phyloP scores from a whole-genome alignment of 1,139 yeast species.

The Geotrichum citri-aurantii region DNA sequence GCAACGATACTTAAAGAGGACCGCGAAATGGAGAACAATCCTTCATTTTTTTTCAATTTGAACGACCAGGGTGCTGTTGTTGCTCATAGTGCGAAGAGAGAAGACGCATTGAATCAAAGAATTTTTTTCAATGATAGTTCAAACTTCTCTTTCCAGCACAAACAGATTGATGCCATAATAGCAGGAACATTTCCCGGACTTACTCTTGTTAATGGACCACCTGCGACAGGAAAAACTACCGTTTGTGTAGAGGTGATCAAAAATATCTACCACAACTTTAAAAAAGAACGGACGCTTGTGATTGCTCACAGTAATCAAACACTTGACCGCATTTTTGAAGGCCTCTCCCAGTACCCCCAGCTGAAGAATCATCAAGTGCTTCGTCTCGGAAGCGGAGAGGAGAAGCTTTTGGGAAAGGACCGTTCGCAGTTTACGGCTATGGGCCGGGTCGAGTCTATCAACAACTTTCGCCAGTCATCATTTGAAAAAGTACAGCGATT shows the following conservation, averaged over 20 bases:
- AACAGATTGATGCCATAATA: conserved; percentile 37
- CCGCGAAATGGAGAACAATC: neutral
- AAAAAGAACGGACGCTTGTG: conserved; percentile 37
- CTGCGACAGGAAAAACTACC: conserved; percentile 45
- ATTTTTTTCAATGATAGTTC: neutral
- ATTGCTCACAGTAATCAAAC: conserved; percentile 32
- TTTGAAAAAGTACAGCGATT: neutral
- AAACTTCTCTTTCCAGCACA: neutral
- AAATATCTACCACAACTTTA: conserved; percentile 30
- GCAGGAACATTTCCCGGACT: conserved; percentile 28
- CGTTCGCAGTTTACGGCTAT: conserved; percentile 1
- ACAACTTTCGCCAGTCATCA: neutral
- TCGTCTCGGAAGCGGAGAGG: conserved; percentile 28
- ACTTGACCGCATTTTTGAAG: conserved; percentile 26
- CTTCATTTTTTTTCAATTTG: neutral
- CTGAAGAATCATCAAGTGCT: conserved; percentile 28
- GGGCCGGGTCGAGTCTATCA: neutral
- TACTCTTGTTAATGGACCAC: conserved; percentile 35
- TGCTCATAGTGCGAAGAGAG: neutral
- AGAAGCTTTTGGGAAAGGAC: conserved; percentile 12
- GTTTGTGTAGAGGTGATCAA: conserved; percentile 30
- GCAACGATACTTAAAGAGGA: neutral
- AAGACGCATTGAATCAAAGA: neutral
- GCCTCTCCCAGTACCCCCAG: conserved; percentile 22
- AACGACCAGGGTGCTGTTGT: neutral